Conservation (phyloP, 176 grass and related monocot species). For the Oryza nivara region DNA sequence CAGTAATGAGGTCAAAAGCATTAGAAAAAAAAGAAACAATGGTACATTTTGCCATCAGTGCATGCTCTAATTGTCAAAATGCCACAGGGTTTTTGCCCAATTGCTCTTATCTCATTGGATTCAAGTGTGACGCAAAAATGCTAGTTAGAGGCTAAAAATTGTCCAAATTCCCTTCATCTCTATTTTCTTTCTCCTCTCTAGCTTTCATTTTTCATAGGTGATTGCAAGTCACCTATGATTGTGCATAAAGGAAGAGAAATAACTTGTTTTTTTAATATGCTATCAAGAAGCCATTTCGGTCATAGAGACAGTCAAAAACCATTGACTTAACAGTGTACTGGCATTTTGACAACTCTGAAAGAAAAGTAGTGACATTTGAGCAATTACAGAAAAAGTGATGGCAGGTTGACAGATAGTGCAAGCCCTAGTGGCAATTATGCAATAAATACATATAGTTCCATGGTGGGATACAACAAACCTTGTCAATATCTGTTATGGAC, state of each 20-base stretch:
- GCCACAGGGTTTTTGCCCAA: neutral
- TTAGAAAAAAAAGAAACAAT: neutral
- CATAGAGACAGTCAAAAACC: neutral
- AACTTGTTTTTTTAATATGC: neutral
- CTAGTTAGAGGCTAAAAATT: neutral
- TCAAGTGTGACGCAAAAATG: neutral
- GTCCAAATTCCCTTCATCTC: neutral
- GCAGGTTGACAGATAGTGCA: neutral
- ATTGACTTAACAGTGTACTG: neutral
- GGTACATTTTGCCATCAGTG: neutral
- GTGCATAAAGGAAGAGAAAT: neutral
- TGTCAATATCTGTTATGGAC: constrained; percentile 55
- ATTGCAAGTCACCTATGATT: neutral
- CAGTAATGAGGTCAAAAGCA: constrained; percentile 34
- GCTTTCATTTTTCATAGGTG: neutral
- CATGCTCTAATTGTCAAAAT: neutral
- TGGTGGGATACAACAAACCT: constrained; percentile 48
- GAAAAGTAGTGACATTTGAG: neutral
- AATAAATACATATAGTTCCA: constrained; percentile 27
- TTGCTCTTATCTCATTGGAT: neutral
- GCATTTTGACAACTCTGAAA: neutral
- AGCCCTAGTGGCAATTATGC: neutral
- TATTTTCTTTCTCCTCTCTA: neutral
- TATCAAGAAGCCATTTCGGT: neutral
- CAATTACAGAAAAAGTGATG: neutral